Conservation (phyloP, 2,329 filamentous ascomycete species). For the Pezicula radicicola region DNA sequence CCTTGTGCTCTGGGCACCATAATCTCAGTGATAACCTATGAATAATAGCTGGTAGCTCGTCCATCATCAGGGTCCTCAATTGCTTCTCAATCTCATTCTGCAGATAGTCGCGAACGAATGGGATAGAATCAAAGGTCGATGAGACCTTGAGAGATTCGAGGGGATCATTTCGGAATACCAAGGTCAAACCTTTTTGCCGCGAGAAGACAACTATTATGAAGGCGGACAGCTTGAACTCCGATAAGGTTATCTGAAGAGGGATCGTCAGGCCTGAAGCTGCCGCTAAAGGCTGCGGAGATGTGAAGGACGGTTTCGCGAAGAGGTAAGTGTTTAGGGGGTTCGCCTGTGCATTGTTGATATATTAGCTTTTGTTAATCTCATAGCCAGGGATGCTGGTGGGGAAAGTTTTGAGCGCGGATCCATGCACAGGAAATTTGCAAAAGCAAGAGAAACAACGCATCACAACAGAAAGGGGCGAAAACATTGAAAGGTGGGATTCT, state of each 20-base stretch:
- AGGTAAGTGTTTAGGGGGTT: conserved; percentile 97
- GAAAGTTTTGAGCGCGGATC: conserved; percentile 23
- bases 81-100: conserved; percentile 96
- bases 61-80: conserved; percentile 92
- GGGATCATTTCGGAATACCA: conserved; percentile 97
- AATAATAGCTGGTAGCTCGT: conserved; percentile 94
- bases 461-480: conserved; percentile 3
- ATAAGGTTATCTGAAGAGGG: conserved; percentile 93
- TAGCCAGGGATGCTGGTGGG: conserved; percentile 12
- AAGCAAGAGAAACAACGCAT: conserved; percentile 1
- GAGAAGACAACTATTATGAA: conserved; percentile 99
- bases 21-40: conserved; percentile 85
- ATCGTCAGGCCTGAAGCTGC: conserved; percentile 92
- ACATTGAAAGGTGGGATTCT: conserved; percentile 1
- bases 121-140: conserved; percentile 97
- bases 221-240: conserved; percentile 90
- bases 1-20: conserved; percentile 84
- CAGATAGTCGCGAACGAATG: conserved; percentile 94
- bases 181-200: conserved; percentile 91
- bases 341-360: conserved; percentile 56
- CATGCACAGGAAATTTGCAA: conserved; percentile 25
- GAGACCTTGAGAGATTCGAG: conserved; percentile 97
- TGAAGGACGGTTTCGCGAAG: conserved; percentile 85
- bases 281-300: conserved; percentile 87
- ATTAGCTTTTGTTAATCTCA: conserved; percentile 42